A percentile compares a stretch with the other conserved stretches of the same genome.
Conservation (phyloP, 805 yeast species). For the Yamadazyma philogaea region DNA sequence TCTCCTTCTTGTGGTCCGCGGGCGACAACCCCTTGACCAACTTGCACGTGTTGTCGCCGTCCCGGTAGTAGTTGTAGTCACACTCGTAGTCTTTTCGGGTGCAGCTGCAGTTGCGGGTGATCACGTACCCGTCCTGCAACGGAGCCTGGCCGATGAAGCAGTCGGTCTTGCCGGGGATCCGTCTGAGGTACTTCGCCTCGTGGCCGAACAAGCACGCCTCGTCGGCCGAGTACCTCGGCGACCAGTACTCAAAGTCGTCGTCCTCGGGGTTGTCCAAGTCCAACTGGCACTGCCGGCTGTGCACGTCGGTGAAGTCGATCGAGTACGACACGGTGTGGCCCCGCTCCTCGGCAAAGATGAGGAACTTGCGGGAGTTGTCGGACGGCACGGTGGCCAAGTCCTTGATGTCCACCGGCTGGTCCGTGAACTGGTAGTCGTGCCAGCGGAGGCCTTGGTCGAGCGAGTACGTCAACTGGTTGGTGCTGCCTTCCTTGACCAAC, state of each 20-base stretch:
- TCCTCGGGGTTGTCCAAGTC: conserved; percentile 39
- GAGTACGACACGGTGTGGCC: conserved; percentile 41
- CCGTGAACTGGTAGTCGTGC: conserved; percentile 62
- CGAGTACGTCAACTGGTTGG: conserved; percentile 63
- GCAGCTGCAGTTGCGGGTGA: conserved; percentile 72
- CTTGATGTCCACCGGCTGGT: conserved; percentile 49
- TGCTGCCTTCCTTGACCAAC: conserved; percentile 58
- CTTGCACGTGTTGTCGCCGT: conserved; percentile 78
- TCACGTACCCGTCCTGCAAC: conserved; percentile 53
- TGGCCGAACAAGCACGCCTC: conserved; percentile 45
- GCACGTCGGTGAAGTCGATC: conserved; percentile 36
- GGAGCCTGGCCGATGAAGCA: conserved; percentile 72
- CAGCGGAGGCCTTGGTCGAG: conserved; percentile 79
- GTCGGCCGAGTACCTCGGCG: conserved; percentile 35
- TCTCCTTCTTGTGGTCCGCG: conserved; percentile 53
- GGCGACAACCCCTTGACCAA: conserved; percentile 73
- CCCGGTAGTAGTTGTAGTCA: conserved; percentile 77
- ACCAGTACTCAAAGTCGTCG: conserved; percentile 44
- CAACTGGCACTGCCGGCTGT: conserved; percentile 39
- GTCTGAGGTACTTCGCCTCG: conserved; percentile 39
- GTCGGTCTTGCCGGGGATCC: conserved; percentile 45
- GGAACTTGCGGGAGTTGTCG: conserved; percentile 79
- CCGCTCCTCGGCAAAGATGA: conserved; percentile 56
- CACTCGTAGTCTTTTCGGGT: conserved; percentile 88
- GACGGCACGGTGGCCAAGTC: conserved; percentile 90